phyloP scores from a whole-genome alignment of 2,329 filamentous ascomycete species.

The Plectosphaerella sp. region DNA sequence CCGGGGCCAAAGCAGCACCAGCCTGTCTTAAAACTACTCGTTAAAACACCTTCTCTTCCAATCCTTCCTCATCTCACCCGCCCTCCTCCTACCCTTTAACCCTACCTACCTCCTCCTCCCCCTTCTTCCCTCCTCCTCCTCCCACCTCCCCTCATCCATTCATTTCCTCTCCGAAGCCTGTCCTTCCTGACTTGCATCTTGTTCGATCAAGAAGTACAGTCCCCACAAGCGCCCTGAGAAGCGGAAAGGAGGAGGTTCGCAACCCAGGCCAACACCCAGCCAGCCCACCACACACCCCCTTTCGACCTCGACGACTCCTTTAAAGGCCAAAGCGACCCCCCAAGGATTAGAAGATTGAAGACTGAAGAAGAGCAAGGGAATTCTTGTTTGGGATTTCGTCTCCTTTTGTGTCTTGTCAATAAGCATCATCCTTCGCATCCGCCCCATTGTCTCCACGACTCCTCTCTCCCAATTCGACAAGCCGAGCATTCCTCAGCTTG shows the following conservation, averaged over 20 bases:
- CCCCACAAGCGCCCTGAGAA: conserved; percentile 2
- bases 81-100: conserved; percentile 49
- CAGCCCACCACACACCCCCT: conserved; percentile 5
- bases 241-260: conserved; percentile 13
- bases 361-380: conserved; percentile 15
- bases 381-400: conserved; percentile 35
- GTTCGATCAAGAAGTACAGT: conserved; percentile 12
- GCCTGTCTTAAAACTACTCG: conserved; percentile 11
- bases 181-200: conserved; percentile 38
- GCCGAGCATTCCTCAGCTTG: conserved; percentile 36
- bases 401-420: conserved; percentile 7
- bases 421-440: conserved; percentile 2
- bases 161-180: conserved; percentile 48
- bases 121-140: conserved; percentile 26
- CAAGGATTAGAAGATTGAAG: neutral
- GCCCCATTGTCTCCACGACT: conserved; percentile 8
- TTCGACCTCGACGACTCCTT: conserved; percentile 6
- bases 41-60: conserved; percentile 47
- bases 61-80: conserved; percentile 50
- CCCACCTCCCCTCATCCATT: conserved; percentile 43
- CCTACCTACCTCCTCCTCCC: conserved; percentile 23
- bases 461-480: conserved; percentile 8
- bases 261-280: conserved; percentile 13
- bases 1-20: conserved; percentile 10
- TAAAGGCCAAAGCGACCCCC: conserved; percentile 4